Evolutionary conservation across 2,329 filamentous ascomycete species (phyloP).

Genomic region (Phaeophleospora eucalypticola): DNA sequence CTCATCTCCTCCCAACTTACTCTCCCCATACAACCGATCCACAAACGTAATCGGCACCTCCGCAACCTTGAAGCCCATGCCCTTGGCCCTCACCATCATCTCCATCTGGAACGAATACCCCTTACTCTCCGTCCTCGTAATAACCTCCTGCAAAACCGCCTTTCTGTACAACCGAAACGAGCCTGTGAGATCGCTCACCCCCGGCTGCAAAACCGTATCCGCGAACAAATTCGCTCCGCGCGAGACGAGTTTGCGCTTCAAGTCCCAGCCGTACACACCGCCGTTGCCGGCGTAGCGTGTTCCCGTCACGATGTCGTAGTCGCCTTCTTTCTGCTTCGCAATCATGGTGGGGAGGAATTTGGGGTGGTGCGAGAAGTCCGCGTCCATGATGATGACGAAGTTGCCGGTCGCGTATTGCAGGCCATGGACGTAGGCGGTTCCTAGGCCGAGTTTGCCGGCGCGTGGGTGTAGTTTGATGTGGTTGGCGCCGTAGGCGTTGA

Average conservation of each 20-base stretch:
- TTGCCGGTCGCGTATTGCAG: conserved; percentile 86
- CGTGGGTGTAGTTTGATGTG: conserved; percentile 77
- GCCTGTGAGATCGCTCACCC: conserved; percentile 92
- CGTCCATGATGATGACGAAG: conserved; percentile 99
- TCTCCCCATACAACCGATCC: conserved; percentile 90
- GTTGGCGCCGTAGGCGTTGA: conserved; percentile 68
- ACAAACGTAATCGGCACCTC: conserved; percentile 97
- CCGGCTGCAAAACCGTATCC: conserved; percentile 86
- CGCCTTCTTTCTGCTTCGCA: conserved; percentile 66
- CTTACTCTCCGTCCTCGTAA: conserved; percentile 86
- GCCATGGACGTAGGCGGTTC: conserved; percentile 93
- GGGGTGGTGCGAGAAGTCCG: conserved; percentile 97
- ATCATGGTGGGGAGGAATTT: conserved; percentile 99
- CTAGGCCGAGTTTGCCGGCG: conserved; percentile 92
- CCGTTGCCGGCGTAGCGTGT: conserved; percentile 83
- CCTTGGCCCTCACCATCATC: conserved; percentile 96
- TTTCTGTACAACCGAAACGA: conserved; percentile 95
- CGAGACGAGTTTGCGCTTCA: conserved; percentile 72
- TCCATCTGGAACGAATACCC: conserved; percentile 99
- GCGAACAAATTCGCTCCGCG: conserved; percentile 92
- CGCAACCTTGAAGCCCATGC: conserved; percentile 87
- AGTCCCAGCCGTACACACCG: conserved; percentile 94
- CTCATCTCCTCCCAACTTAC: conserved; percentile 89
- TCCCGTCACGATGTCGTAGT: conserved; percentile 95
- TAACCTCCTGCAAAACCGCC: conserved; percentile 81